phyloP scores from a whole-genome alignment of 208 protist species.

The Leishmania tarentolae region DNA sequence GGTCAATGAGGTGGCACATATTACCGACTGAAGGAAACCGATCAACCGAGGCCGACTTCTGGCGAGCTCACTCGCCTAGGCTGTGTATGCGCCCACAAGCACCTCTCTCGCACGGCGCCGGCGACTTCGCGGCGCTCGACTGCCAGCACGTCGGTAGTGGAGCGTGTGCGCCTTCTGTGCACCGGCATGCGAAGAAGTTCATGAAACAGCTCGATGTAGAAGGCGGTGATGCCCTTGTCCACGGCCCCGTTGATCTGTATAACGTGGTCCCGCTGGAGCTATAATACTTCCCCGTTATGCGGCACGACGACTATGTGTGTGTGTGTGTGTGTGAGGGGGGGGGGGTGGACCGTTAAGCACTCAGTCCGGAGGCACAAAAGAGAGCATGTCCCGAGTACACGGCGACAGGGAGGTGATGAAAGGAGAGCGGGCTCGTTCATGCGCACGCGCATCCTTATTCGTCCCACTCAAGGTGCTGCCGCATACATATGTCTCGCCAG shows the following conservation, averaged over 20 bases:
- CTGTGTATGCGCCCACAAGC: neutral
- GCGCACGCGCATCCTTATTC: neutral
- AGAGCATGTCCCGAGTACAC: neutral
- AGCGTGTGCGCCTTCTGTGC: neutral
- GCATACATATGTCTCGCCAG: no score
- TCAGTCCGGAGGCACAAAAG: neutral
- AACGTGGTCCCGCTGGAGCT: neutral
- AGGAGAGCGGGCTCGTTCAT: neutral
- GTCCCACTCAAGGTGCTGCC: neutral
- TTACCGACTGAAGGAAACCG: neutral
- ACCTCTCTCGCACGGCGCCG: neutral
- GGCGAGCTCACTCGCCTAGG: neutral
- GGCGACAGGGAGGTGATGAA: neutral
- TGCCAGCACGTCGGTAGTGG: neutral
- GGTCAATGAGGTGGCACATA: neutral
- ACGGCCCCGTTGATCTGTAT: neutral
- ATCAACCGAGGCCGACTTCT: neutral
- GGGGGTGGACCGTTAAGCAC: neutral
- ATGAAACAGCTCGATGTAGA: neutral
- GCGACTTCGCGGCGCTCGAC: neutral
- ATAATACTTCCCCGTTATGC: neutral
- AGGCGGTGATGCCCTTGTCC: neutral
- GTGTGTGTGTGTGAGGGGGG: no score
- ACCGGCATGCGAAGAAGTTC: neutral
- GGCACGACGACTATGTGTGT: neutral